Conservation (phyloP, 2,329 filamentous ascomycete species). For the Ophiostoma populinum region DNA sequence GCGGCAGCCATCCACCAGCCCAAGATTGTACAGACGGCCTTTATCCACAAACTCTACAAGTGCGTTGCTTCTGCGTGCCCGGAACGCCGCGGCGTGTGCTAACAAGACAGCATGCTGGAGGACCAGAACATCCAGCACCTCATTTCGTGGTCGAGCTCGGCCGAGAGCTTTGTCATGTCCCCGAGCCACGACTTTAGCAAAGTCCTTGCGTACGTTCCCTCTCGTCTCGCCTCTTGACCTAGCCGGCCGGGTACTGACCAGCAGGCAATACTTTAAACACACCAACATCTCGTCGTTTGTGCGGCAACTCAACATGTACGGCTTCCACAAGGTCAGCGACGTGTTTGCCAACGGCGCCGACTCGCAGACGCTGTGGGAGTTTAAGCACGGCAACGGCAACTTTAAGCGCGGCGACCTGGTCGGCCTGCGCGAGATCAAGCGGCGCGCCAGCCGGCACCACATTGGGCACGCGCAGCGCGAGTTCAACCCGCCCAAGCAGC, state of each 20-base stretch:
- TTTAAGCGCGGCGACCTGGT: constrained; percentile 92
- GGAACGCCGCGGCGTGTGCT: background rate
- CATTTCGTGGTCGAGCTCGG: constrained; percentile 86
- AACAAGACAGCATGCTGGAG: constrained; percentile 66
- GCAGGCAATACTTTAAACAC: constrained; percentile 95
- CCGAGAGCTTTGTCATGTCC: constrained; percentile 98
- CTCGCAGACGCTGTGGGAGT: constrained; percentile 90
- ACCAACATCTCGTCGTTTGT: constrained; percentile 99
- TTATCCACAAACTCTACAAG: constrained; percentile 99
- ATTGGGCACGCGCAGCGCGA: constrained; percentile 87
- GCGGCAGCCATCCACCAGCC: constrained; percentile 73
- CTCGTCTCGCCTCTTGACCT: constrained; percentile 2
- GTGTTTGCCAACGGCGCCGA: constrained; percentile 94
- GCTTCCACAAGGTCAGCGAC: constrained; percentile 98
- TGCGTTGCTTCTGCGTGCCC: constrained; percentile 26
- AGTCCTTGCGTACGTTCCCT: constrained; percentile 67
- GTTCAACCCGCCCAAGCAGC: constrained; percentile 62
- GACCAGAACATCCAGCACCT: constrained; percentile 84
- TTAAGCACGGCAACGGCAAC: constrained; percentile 93
- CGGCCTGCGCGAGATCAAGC: constrained; percentile 85
- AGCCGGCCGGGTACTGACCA: constrained; percentile 6
- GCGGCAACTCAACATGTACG: constrained; percentile 96
- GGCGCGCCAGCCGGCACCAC: constrained; percentile 77
- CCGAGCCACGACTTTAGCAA: constrained; percentile 95
- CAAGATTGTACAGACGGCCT: constrained; percentile 95